These are phyloP conservation scores for Nyssa sinensis DNA, from an alignment of 148 eudicot species.

Conservation along the genomic window DNA sequence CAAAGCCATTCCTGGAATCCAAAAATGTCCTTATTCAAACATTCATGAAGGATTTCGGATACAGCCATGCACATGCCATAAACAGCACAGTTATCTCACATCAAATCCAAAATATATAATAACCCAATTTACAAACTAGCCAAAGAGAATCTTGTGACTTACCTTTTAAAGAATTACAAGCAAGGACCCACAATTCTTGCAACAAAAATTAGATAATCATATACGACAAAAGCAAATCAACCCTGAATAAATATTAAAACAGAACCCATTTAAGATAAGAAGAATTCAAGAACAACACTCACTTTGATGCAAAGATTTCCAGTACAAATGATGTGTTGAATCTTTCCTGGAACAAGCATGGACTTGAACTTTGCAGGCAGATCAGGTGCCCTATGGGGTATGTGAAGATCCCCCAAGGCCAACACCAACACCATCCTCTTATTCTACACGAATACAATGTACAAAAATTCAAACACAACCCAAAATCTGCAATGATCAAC, in stretches of 20 bases:
- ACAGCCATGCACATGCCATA: too few relatives aligned
- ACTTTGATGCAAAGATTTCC: slow-evolving; percentile 91
- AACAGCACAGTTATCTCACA: too few relatives aligned
- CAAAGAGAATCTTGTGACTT: too few relatives aligned
- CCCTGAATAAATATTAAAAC: neutral
- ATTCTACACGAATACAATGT: neutral
- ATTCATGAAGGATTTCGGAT: too few relatives aligned
- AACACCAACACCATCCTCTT: slow-evolving; percentile 56
- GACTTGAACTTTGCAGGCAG: slow-evolving; percentile 93
- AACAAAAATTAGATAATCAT: neutral
- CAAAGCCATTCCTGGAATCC: too few relatives aligned
- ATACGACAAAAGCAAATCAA: neutral
- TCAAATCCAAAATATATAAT: too few relatives aligned
- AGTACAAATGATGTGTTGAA: slow-evolving; percentile 88
- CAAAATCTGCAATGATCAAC: neutral
- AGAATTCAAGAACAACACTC: slow-evolving; percentile 9
- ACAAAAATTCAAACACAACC: neutral
- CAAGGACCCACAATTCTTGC: neutral
- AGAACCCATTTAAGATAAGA: neutral
- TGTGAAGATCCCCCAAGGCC: slow-evolving; percentile 94
- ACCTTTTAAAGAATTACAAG: too few relatives aligned
- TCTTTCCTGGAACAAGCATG: slow-evolving; percentile 98
- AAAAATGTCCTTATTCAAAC: too few relatives aligned
- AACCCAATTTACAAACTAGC: too few relatives aligned
- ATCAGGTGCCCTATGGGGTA: slow-evolving; percentile 95